Base-by-base conservation (phyloP, 192 early-diverging fungal species). In the Umbelopsis sp. region DNA sequence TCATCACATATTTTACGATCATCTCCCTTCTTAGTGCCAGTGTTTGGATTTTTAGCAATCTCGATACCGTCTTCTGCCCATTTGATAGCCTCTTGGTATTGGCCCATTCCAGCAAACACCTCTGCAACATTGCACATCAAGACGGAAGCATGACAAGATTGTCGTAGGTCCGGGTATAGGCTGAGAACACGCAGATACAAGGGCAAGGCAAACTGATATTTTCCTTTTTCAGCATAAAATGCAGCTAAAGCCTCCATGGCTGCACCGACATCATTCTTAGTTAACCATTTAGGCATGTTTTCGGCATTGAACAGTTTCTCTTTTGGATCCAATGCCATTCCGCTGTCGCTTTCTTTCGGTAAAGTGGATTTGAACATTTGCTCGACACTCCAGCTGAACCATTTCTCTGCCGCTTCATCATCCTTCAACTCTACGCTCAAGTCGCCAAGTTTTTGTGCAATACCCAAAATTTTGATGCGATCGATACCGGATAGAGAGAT, bases 111-210 rank as follows among this genome's bases (percentile, higher is more conserved):
- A 49, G 78, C 79, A 73, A 83, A 86, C 15, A 74, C 78, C 52
- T 88, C 85, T n/a, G 86, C 75, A 41, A 88, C 75, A 58, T 88
- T 88, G 65, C 79, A 84, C 84, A 88, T 88, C 44, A 88, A 45
- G 5, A 86, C 82, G 3, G 81, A 74, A 22, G 84, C 72, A 65
- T 86, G 85, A 35, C 87, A 88, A 3, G 80, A 75, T n/a, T 68
- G 46, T 11, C 74, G 46, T 15, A 80, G 49, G 10, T 72, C 61
- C 16, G 80, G 74, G 20, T 75, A 58, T 55, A 88, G 51, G 3
- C 75, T 76, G 25, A 88, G 71, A 35, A 83, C 78, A 25, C 81
- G 80, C 61, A 86, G 78, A 66, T 88, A 88, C 18, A 88, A 71
- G 16, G 84, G 87, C 11, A 86, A 69, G 0, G 87, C 87, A 51